These are phyloP conservation scores for Wickerhamiella spandovensis DNA, from an alignment of 805 yeast genomes.

Conservation along the genomic window DNA sequence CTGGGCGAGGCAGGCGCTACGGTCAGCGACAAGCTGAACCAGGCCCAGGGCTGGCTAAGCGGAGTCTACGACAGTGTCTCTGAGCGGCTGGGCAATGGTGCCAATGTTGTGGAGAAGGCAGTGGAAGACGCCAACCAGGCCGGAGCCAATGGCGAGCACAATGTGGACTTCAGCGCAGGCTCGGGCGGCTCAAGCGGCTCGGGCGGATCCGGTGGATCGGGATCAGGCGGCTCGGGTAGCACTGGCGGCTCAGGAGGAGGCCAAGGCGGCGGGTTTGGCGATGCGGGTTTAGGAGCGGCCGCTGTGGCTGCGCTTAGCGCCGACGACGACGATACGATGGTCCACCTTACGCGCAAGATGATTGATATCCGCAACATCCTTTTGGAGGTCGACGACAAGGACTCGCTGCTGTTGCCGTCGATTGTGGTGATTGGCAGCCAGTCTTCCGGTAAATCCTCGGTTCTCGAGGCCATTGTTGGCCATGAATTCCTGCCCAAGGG, in stretches of 20 bases:
- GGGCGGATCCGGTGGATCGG: conserved; percentile 1
- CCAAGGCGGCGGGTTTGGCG: conserved; percentile 32
- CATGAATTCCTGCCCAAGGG: conserved; percentile 96
- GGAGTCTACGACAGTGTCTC: conserved; percentile 23
- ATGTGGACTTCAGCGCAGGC: background rate
- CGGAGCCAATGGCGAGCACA: background rate
- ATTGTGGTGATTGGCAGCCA: conserved; percentile 97
- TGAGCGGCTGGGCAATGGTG: conserved; percentile 1
- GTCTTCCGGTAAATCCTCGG: conserved; percentile 94
- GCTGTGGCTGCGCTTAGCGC: conserved; percentile 33
- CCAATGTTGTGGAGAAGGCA: background rate
- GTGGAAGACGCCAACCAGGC: background rate
- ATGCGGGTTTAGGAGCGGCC: conserved; percentile 41
- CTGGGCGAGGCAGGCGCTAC: conserved; percentile 72
- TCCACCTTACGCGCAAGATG: conserved; percentile 87
- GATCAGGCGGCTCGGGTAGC: conserved; percentile 3
- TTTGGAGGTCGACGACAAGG: conserved; percentile 60
- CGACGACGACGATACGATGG: conserved; percentile 53
- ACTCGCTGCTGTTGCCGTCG: conserved; percentile 73
- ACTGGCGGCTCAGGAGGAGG: conserved; percentile 20
- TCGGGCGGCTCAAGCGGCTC: background rate
- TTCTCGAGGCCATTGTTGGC: conserved; percentile 92
- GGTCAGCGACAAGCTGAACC: conserved; percentile 51
- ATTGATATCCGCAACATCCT: conserved; percentile 81
- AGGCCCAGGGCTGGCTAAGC: conserved; percentile 38